Evolutionary conservation across 148 eudicot genomes (phyloP), one percentile per base, ranked within the genome.

Genomic region (Tetragonia tetragonoides): DNA sequence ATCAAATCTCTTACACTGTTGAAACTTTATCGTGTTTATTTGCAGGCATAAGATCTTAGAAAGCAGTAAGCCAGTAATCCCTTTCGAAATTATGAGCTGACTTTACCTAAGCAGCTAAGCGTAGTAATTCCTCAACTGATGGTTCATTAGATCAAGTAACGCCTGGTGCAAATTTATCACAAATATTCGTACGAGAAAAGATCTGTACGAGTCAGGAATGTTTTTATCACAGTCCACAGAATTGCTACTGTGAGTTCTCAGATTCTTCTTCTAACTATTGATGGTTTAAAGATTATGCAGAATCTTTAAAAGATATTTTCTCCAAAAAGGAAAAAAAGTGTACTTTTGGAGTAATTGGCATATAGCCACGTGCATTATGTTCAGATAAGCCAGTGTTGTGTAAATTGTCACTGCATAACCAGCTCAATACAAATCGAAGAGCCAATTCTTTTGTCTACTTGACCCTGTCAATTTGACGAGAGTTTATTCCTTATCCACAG

Each of bases 361-460:
- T 7, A 41, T 42, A 16, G 24, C 40, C 23, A 16, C 70, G 28
- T 75, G 11, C 23, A 0, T 34, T 18, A 62, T 34, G 78, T 47
- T 65, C 59, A 49, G 20, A 61, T 39, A 74, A 69, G 80, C 44
- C 37, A 28, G 41, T 24, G 34, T n/a, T 34, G 37, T 46, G 39
- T 20, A 23, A 42, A 14, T 16, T 5, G 59, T 56, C n/a, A 9
- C 17, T 28, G 47, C 39, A 15, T 24, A 66, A 74, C 38, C 60
- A 80, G 74, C 82, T 80, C 82, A 80, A n/a, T 57, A 21, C 39
- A 37, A 46, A 44, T 14, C 67, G 78, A 80, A 80, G 62, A 49
- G 82, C 68, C 78, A 68, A 68, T 74, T 72, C 77, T 44, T 75
- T 41, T 15, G 18, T 21, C 68, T 73, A 67, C 74, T 67, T 42